Base-by-base conservation (phyloP, 1,284 basidiomycete species). In the Paramarasmius palmivorus region DNA sequence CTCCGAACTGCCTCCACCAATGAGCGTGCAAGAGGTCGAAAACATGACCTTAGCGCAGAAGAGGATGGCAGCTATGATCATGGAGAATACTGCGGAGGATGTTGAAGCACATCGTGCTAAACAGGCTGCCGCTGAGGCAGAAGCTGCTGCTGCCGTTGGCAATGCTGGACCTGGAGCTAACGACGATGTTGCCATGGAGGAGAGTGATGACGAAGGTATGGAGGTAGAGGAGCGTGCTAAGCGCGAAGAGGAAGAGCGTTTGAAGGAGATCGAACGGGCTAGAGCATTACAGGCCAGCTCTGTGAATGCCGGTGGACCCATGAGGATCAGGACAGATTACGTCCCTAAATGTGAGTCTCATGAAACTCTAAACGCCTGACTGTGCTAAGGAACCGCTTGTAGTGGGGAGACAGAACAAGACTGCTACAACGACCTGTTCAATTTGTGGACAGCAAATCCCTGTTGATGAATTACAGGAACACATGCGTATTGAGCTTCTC, bases 261-360 rank as follows among this genome's bases (percentile, higher is more conserved):
- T 78, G 52, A 78, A 81, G 54, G 93, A 94, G 65, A 78, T 92
- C 54, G 89, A 90, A 54, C 79, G 87, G 49, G 91, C 92, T 19
- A 80, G 82, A 60, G 89, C 85, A 42, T 78, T 94, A 40, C 91
- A 93, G 69, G 85, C 90, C 29, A 88, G 81, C 59, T 77, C 84
- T 9, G 79, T 90, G 56, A 87, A 88, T 64, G 81, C 87, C 52
- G 81, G 84, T 53, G 90, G 86, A 32, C 92, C 92, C 15, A 93
- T 97, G 86, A 97, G 96, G 77, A 97, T 99, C 73, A 87, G 90
- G 69, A 95, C 93, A 54, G 95, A 98, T 70, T 98, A 99, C 70
- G 90, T 97, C 37, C 91, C 96, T 8, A 96, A 93, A 71, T 75
- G 93, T 94, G 68, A 73, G 93, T 69, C 25, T 14, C 48, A 48